phyloP scores from a whole-genome alignment of 768 basidiomycete genomes.

The Xerocomellus dryophilus region DNA sequence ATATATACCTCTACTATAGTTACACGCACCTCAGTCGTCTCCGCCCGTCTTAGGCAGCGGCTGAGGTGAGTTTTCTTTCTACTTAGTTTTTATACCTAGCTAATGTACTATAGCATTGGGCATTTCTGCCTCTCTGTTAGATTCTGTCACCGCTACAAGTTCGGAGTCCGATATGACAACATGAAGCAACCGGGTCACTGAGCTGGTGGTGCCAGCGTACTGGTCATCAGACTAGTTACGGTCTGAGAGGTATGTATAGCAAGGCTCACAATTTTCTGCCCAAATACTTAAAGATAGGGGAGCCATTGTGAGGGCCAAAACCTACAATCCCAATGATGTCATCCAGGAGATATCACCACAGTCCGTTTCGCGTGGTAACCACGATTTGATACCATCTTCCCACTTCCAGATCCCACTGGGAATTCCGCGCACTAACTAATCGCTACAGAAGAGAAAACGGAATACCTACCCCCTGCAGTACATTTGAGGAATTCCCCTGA shows the following conservation, averaged over 20 bases:
- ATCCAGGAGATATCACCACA: constrained; percentile 18
- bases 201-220: neutral
- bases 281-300: constrained; percentile 9
- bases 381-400: constrained; percentile 9
- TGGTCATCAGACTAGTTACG: neutral
- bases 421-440: neutral
- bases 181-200: constrained; percentile 1
- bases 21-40: no score
- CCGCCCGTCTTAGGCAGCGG: no score
- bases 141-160: no score
- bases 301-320: constrained; percentile 9
- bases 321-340: constrained; percentile 16
- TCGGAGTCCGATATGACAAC: constrained; percentile 1
- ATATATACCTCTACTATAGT: no score
- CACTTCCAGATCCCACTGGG: constrained; percentile 8
- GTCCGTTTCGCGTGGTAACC: constrained; percentile 15
- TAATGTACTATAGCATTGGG: no score
- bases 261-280: constrained; percentile 10
- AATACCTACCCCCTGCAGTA: constrained; percentile 7
- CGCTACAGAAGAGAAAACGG: neutral
- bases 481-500: neutral
- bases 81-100: no score
- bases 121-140: no score
- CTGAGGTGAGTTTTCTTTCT: no score
- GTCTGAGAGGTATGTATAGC: no score